phyloP scores from a whole-genome alignment of 768 basidiomycete genomes.

The Ephemerocybe angulata region DNA sequence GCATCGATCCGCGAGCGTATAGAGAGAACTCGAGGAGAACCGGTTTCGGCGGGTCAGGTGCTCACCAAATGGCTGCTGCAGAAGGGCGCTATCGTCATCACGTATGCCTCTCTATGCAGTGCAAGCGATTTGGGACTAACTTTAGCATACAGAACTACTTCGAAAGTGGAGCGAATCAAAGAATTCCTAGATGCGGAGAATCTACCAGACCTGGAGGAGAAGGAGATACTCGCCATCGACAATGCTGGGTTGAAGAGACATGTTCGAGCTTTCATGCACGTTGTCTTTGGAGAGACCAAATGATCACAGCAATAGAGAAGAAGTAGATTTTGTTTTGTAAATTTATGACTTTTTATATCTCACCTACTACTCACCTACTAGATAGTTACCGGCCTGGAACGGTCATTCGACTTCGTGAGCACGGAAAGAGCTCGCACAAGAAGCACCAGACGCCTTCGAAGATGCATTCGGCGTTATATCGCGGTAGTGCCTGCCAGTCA shows the following conservation, averaged over 20 bases:
- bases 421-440: too few species aligned
- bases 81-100: conserved; percentile 64
- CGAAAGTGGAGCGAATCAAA: conserved; percentile 44
- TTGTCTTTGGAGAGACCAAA: conserved; percentile 32
- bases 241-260: conserved; percentile 47
- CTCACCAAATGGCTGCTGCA: conserved; percentile 63
- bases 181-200: conserved; percentile 39
- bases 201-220: conserved; percentile 50
- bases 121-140: neutral
- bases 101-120: conserved; percentile 38
- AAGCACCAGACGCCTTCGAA: too few species aligned
- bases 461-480: too few species aligned
- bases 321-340: too few species aligned
- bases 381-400: too few species aligned
- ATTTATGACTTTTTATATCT: too few species aligned
- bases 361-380: too few species aligned
- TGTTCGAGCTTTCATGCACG: conserved; percentile 39
- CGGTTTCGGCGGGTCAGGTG: conserved; percentile 58
- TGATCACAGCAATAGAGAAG: too few species aligned
- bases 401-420: too few species aligned
- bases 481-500: too few species aligned
- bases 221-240: conserved; percentile 60
- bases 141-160: conserved; percentile 37
- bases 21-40: conserved; percentile 35
- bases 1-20: conserved; percentile 47